Percentiles rank a stretch among this genome's conserved stretches.
phyloP scores from a whole-genome alignment of 306 rosid genomes.

The Arachis hypogaea region DNA sequence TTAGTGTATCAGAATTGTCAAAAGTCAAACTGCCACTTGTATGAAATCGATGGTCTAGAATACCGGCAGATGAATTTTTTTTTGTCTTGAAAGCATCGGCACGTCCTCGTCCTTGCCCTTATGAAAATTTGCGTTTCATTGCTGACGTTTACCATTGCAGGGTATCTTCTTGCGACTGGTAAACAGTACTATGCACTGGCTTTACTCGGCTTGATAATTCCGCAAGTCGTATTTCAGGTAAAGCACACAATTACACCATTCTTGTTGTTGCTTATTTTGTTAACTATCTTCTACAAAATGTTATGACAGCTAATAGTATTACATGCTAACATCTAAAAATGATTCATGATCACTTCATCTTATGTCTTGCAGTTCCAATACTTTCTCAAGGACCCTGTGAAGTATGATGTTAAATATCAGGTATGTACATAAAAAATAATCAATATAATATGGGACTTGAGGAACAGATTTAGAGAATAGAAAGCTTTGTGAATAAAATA shows the following conservation, averaged over 20 bases:
- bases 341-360: not conserved
- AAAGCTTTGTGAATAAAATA: no score
- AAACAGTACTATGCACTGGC: not conserved
- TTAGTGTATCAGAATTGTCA: no score
- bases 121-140: not conserved
- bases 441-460: no score
- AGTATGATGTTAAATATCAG: slow-evolving; percentile 7
- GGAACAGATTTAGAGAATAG: no score
- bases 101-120: not conserved
- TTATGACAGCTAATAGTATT: not conserved
- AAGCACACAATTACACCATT: not conserved
- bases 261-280: not conserved
- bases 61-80: not conserved
- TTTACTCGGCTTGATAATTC: not conserved
- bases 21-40: no score
- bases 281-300: not conserved
- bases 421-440: not conserved
- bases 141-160: not conserved
- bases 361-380: slow-evolving; percentile 3
- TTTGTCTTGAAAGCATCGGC: not conserved
- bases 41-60: not conserved
- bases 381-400: slow-evolving; percentile 12
- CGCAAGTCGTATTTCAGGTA: not conserved
- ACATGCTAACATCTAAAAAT: not conserved
- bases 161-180: not conserved